Evolutionary conservation across 352 stramenopile species (phyloP).

Genomic region (Pseudoperonospora humuli): DNA sequence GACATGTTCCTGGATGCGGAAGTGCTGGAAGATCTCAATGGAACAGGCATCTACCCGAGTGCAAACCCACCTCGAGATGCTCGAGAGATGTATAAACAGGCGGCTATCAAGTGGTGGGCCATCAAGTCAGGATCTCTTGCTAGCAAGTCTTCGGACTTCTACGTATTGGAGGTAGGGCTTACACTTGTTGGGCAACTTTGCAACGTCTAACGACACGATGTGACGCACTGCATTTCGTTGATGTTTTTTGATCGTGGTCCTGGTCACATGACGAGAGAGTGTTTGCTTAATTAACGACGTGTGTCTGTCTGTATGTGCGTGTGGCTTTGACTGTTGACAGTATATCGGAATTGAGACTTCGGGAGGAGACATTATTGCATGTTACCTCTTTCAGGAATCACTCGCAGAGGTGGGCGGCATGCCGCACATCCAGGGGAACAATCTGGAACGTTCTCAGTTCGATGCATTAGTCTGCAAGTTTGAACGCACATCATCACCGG

Average conservation of each 20-base stretch:
- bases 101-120: slow-evolving; percentile 85
- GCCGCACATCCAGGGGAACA: slow-evolving; percentile 70
- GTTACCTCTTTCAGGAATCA: slow-evolving; percentile 83
- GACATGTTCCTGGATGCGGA: slow-evolving; percentile 80
- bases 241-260: slow-evolving; percentile 19
- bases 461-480: slow-evolving; percentile 84
- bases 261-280: slow-evolving; percentile 7
- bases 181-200: slow-evolving; percentile 6
- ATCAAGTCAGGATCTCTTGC: slow-evolving; percentile 73
- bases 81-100: slow-evolving; percentile 80
- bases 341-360: slow-evolving; percentile 80
- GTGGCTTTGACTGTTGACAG: slow-evolving; percentile 16
- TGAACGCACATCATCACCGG: slow-evolving; percentile 48
- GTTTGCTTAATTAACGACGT: slow-evolving; percentile 12
- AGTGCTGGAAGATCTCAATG: slow-evolving; percentile 77
- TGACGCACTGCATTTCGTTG: slow-evolving; percentile 9
- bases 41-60: slow-evolving; percentile 68
- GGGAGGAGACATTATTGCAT: slow-evolving; percentile 68
- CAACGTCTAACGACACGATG: slow-evolving; percentile 1
- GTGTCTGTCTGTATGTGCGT: slow-evolving; percentile 7
- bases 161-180: slow-evolving; percentile 57
- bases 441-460: slow-evolving; percentile 77
- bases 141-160: slow-evolving; percentile 81
- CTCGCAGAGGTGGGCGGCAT: slow-evolving; percentile 76
- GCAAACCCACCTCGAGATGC: slow-evolving; percentile 59